A percentile compares a stretch with the other conserved stretches of the same genome.
Conservation (phyloP, 805 yeast genomes). For the Teunomyces tritomae region DNA sequence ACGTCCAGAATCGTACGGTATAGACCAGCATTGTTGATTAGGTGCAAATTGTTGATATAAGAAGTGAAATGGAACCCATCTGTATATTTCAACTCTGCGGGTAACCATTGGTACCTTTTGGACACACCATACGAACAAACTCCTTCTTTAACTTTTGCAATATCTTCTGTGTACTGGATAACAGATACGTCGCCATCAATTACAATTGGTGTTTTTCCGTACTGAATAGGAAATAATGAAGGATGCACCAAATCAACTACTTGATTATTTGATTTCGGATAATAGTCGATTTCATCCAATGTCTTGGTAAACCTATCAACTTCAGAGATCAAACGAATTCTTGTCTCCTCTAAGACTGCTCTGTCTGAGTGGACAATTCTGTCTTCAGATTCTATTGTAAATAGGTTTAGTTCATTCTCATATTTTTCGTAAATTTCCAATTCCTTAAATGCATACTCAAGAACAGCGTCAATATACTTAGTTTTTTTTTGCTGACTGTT, state of each 20-base stretch:
- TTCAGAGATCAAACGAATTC: background rate
- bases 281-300: constrained; percentile 7
- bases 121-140: constrained; percentile 9
- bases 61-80: constrained; percentile 22
- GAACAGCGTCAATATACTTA: constrained; percentile 7
- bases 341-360: constrained; percentile 2
- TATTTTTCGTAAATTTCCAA: constrained; percentile 11
- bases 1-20: constrained; percentile 30
- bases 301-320: constrained; percentile 1
- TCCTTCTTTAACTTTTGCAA: constrained; percentile 4
- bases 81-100: constrained; percentile 8
- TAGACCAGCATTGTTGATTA: constrained; percentile 17
- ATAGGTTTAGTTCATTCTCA: constrained; percentile 6
- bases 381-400: constrained; percentile 7
- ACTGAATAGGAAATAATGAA: constrained; percentile 15
- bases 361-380: constrained; percentile 7
- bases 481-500: constrained; percentile 3
- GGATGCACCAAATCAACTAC: constrained; percentile 20
- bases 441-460: constrained; percentile 13
- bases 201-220: constrained; percentile 10
- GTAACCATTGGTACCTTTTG: constrained; percentile 14
- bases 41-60: constrained; percentile 43
- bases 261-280: constrained; percentile 12
- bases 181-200: background rate
- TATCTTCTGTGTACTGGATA: background rate